phyloP scores from a whole-genome alignment of 2,329 filamentous ascomycete genomes.

The Cladosporium phlei region DNA sequence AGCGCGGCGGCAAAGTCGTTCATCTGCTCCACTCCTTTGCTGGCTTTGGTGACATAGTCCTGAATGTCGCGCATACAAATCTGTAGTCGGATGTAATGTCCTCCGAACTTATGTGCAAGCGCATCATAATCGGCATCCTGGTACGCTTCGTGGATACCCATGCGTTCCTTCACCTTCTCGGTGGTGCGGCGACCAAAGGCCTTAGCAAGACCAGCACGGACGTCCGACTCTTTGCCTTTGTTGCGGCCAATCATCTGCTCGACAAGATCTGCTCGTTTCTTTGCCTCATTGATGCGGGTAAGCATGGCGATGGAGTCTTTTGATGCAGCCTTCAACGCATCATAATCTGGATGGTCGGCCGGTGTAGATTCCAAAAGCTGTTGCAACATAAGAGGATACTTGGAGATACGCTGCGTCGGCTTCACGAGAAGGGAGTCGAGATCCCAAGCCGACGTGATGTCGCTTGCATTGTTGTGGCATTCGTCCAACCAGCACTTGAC shows the following conservation, averaged over 20 bases:
- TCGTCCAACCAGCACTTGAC: constrained; percentile 80
- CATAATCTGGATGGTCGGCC: constrained; percentile 74
- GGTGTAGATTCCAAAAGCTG: constrained; percentile 77
- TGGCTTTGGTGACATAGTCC: constrained; percentile 77
- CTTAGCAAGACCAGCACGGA: constrained; percentile 76
- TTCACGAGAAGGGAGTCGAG: constrained; percentile 95
- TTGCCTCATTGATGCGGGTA: constrained; percentile 81
- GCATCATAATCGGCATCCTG: constrained; percentile 80
- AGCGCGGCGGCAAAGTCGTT: constrained; percentile 75
- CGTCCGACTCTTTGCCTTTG: constrained; percentile 84
- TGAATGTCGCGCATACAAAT: constrained; percentile 93
- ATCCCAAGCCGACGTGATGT: constrained; percentile 91
- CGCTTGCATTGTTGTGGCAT: constrained; percentile 86
- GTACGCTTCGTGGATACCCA: constrained; percentile 59
- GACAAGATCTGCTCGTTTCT: constrained; percentile 89
- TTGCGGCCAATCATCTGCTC: constrained; percentile 73
- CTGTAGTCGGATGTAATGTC: constrained; percentile 87
- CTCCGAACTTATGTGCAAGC: constrained; percentile 79
- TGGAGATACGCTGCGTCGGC: constrained; percentile 88
- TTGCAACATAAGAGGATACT: constrained; percentile 82
- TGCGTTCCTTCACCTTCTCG: constrained; percentile 73
- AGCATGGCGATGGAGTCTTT: constrained; percentile 62
- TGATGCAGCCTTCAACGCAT: constrained; percentile 64
- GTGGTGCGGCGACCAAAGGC: constrained; percentile 84
- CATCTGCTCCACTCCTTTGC: constrained; percentile 75